Evolutionary conservation across 1,139 yeast genomes (phyloP), one percentile per base, ranked within the genome.

Genomic region (Blastobotrys petasosporus): DNA sequence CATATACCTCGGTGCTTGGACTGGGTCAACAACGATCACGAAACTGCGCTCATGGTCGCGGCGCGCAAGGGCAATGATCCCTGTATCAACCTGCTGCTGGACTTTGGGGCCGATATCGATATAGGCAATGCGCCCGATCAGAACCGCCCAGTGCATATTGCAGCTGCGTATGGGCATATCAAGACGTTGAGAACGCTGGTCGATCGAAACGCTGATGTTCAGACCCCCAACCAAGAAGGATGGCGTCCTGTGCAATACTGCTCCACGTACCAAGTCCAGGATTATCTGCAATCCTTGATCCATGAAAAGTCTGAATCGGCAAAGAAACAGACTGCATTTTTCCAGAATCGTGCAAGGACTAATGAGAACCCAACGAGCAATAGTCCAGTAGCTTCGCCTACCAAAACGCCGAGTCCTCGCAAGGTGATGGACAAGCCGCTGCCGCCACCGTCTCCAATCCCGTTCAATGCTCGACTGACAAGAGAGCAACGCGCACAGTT

Each of bases 21-120:
- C 73, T 64, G 69, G 68, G 69, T 75, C 48, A 71, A 90, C 12
- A 67, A 65, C 1, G 54, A 68, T 9, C 74, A 76, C 6, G 79
- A 79, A 53, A 82, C 95, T 0, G 68, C 73, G 8, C 70, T 86
- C 30, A 94, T 88, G 62, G 76, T 79, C 34, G 85, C 94, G 29
- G 79, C 92, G 45, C 66, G 73, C 9, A 65, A 73, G 45, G 88
- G 92, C 44, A 80, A 78, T 59, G 76, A 74, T 50, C 85, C 84
- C 41, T 87, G 95, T 43, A 69, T 85, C 35, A 79, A 77, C 51
- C 66, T 88, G 41, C 65, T 90, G 30, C 67, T 90, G 12, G 90
- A 85, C 45, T 80, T 85, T 54, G 95, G 94, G 2, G 96, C 96
- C 2, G 79, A 84, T 56, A 74, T 83, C 54, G 71, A 76, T 46